Conservation (phyloP, 148 eudicot genomes). For the Nepenthes gracilis region DNA sequence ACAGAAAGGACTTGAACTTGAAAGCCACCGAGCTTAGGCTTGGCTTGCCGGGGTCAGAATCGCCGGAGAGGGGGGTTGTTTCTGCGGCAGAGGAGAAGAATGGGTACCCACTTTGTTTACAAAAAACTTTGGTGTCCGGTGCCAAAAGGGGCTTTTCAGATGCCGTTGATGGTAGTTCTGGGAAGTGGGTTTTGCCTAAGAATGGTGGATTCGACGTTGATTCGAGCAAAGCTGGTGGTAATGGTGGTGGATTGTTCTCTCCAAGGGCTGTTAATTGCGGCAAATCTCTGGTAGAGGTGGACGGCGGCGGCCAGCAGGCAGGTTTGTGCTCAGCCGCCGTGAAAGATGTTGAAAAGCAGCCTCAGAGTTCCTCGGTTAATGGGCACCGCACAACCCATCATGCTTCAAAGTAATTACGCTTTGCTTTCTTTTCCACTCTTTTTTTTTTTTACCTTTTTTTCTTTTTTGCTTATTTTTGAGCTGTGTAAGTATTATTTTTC, state of each 20-base stretch:
- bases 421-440: neutral
- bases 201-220: constrained; percentile 1
- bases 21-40: constrained; percentile 54
- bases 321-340: neutral
- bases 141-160: constrained; percentile 52
- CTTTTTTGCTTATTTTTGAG: neutral
- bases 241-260: neutral
- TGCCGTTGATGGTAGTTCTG: constrained; percentile 28
- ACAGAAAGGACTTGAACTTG: constrained; percentile 27
- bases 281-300: neutral
- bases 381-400: constrained; percentile 11
- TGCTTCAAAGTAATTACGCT: constrained; percentile 32
- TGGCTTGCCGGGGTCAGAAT: constrained; percentile 49
- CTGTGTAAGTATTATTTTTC: no score
- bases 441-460: neutral
- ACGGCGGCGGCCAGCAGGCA: neutral
- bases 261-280: neutral
- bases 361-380: constrained; percentile 24
- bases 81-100: constrained; percentile 1
- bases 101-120: constrained; percentile 5
- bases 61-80: constrained; percentile 25
- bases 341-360: constrained; percentile 18
- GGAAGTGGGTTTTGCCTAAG: constrained; percentile 32
- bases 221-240: neutral
- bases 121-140: constrained; percentile 24